Base-by-base conservation (phyloP, 1,139 yeast genomes). In the Insectozyma bohioensis region DNA sequence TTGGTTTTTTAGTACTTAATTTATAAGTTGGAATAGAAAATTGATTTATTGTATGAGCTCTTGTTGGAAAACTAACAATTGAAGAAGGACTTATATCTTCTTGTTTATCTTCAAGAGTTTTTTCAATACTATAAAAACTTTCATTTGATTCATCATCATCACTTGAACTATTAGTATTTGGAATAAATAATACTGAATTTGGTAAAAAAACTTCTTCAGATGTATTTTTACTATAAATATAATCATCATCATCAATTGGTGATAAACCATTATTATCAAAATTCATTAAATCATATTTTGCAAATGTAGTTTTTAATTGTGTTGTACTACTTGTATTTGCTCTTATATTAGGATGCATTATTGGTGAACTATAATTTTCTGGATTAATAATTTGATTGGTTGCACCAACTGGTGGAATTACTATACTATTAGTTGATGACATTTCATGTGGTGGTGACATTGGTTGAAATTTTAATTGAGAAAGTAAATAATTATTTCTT, bases 341-440 rank as follows among this genome's bases (percentile, higher is more conserved):
- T 28, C 33, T 14, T 14, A 36, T 39, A 23, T 42, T 42, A 12
- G 46, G 44, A 30, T 42, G 46, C 5, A 39, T 28, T n/a, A 40
- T 36, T 8, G 43, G 17, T 22, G 36, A 36, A 3, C 40, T 20
- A 25, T 33, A 43, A 13, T 31, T 18, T 21, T 28, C 31, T 4
- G 42, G 45, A 30, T 40, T 23, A 4, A 26, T 21, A 19, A 32
- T 28, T 11, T 19, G 29, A 14, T 24, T 32, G 16, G 27, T 33
- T 5, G 35, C 20, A 10, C 43, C 42, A 13, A 43, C 37, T 9
- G 47, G 46, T 4, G 47, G 46, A 12, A 43, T 38, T 7, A 41
- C 31, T 9, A 43, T 38, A 11, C 36, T 41, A 26, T 43, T 36
- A 9, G 37, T 24, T 2, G 42, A 33, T 2, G 45, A 37, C 8